phyloP scores from a whole-genome alignment of 495 filamentous ascomycete species.

The Annulohypoxylon nitens region DNA sequence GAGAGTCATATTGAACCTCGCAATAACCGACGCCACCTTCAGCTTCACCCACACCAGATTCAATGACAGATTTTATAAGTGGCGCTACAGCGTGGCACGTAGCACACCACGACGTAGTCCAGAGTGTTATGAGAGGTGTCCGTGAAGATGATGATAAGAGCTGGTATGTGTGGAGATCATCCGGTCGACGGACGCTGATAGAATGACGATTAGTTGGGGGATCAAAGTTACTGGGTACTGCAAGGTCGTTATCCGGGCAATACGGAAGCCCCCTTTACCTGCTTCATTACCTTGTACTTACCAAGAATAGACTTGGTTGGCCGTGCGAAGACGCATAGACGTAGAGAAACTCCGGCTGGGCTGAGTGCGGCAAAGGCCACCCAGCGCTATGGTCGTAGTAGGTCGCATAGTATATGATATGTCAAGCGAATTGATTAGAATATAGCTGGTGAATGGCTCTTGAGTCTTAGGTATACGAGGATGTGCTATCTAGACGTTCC shows the following conservation, averaged over 20 bases:
- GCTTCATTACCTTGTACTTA: constrained; percentile 45
- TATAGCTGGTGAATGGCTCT: background rate
- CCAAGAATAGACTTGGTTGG: constrained; percentile 63
- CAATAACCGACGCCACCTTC: constrained; percentile 71
- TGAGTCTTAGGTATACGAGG: too few species aligned
- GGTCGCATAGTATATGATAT: constrained; percentile 1
- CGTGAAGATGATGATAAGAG: constrained; percentile 69
- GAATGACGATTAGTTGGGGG: constrained; percentile 15
- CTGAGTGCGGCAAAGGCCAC: background rate
- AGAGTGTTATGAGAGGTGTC: constrained; percentile 75
- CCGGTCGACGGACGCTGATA: constrained; percentile 67
- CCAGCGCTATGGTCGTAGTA: background rate
- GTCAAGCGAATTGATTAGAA: background rate
- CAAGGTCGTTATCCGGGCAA: background rate
- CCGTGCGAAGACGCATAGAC: constrained; percentile 44
- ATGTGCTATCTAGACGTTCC: too few species aligned
- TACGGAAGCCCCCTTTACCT: constrained; percentile 20
- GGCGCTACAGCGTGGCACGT: constrained; percentile 69
- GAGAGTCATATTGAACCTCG: constrained; percentile 73
- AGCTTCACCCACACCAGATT: constrained; percentile 68
- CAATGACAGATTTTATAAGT: constrained; percentile 65
- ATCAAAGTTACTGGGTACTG: background rate
- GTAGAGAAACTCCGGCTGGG: constrained; percentile 46
- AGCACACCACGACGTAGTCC: constrained; percentile 75
- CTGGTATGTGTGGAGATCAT: constrained; percentile 71